Conservation (phyloP, 768 basidiomycete genomes). For the Gyrodon lividus region DNA sequence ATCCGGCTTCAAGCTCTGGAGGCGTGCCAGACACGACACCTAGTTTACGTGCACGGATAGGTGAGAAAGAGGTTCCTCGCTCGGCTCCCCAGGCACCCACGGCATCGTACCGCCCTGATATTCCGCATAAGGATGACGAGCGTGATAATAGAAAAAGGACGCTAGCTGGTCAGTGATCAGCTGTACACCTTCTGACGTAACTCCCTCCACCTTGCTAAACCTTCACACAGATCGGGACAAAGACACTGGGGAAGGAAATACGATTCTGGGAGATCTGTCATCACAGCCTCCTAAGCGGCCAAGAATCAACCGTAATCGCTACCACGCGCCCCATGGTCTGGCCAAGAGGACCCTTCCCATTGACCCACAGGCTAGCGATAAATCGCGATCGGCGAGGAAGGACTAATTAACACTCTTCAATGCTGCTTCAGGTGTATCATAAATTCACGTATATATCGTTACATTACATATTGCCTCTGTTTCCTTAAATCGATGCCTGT, state of each 20-base stretch:
- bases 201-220: slow-evolving; percentile 6
- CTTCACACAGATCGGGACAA: slow-evolving; percentile 58
- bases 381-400: slow-evolving; percentile 51
- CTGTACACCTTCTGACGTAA: not conserved
- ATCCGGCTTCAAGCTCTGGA: slow-evolving; percentile 16
- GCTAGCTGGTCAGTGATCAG: slow-evolving; percentile 53
- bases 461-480: slow-evolving; percentile 16
- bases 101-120: slow-evolving; percentile 45
- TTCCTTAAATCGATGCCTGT: slow-evolving; percentile 9
- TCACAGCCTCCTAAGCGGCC: slow-evolving; percentile 57
- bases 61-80: slow-evolving; percentile 54
- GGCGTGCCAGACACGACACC: slow-evolving; percentile 25
- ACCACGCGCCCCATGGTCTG: slow-evolving; percentile 41
- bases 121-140: slow-evolving; percentile 56
- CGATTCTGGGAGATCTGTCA: slow-evolving; percentile 36
- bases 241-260: slow-evolving; percentile 42
- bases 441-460: slow-evolving; percentile 13
- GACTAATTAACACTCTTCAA: slow-evolving; percentile 36
- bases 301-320: slow-evolving; percentile 56
- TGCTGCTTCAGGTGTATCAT: slow-evolving; percentile 10
- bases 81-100: slow-evolving; percentile 41
- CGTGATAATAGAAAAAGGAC: slow-evolving; percentile 70
- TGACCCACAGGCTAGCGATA: slow-evolving; percentile 60
- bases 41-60: slow-evolving; percentile 56
- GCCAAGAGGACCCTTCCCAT: slow-evolving; percentile 62